These are phyloP conservation scores for Colletotrichum costaricense DNA, from an alignment of 2,329 filamentous ascomycete genomes.

Conservation along the genomic window DNA sequence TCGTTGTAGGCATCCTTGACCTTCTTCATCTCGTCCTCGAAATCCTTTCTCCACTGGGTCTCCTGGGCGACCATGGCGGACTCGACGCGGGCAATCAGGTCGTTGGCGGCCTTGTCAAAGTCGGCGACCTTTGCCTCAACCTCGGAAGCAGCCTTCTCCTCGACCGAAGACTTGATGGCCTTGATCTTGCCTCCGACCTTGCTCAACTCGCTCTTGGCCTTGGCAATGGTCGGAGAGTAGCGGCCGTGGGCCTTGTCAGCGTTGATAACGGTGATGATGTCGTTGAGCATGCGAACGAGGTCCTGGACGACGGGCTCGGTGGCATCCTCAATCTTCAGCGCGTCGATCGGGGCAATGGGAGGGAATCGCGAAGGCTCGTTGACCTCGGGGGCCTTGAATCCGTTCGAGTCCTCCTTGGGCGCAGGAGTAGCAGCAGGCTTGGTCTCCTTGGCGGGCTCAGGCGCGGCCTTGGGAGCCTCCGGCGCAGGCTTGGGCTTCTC, in stretches of 20 bases:
- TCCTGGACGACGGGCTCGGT: conserved; percentile 92
- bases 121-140: conserved; percentile 78
- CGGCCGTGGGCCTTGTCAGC: conserved; percentile 82
- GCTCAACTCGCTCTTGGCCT: conserved; percentile 86
- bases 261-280: conserved; percentile 93
- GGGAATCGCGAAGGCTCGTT: conserved; percentile 74
- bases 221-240: conserved; percentile 81
- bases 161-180: conserved; percentile 75
- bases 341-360: conserved; percentile 78
- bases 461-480: conserved; percentile 22
- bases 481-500: conserved; percentile 37
- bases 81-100: conserved; percentile 91
- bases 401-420: conserved; percentile 43
- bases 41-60: conserved; percentile 85
- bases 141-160: conserved; percentile 79
- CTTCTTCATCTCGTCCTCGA: conserved; percentile 84
- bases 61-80: conserved; percentile 85
- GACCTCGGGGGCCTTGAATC: conserved; percentile 69
- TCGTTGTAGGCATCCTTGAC: conserved; percentile 83
- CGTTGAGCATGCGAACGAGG: conserved; percentile 93
- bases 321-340: conserved; percentile 79
- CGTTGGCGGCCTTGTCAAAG: conserved; percentile 87
- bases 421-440: conserved; percentile 39
- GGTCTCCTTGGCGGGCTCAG: conserved; percentile 46
- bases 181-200: conserved; percentile 84